phyloP scores from a whole-genome alignment of 2,329 filamentous ascomycete genomes.

The Iodosphaeria phyllophila region DNA sequence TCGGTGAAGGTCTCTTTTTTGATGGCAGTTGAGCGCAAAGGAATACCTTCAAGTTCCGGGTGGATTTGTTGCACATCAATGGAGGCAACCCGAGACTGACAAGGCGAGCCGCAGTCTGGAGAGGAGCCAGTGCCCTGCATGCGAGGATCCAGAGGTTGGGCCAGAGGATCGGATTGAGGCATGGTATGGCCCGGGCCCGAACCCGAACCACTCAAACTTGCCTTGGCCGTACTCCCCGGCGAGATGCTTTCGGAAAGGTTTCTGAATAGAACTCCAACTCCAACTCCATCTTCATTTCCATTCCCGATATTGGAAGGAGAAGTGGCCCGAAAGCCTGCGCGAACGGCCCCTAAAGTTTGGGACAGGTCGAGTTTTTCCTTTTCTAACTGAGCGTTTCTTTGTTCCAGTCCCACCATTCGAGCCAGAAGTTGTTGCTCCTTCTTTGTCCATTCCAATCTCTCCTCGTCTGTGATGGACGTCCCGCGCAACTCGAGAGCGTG shows the following conservation, averaged over 20 bases:
- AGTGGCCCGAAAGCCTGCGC: too few relatives aligned
- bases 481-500: too few relatives aligned
- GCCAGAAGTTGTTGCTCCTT: constrained; percentile 16
- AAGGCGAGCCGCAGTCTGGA: constrained; percentile 4
- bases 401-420: constrained; percentile 1
- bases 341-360: too few relatives aligned
- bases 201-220: too few relatives aligned
- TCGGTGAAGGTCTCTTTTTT: constrained; percentile 32
- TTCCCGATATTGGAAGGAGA: too few relatives aligned
- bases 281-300: too few relatives aligned
- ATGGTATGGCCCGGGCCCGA: constrained; percentile 10
- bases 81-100: constrained; percentile 20
- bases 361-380: constrained; percentile 11
- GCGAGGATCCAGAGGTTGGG: constrained; percentile 23
- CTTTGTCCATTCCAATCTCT: constrained; percentile 24
- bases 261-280: too few relatives aligned
- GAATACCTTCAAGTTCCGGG: constrained; percentile 39
- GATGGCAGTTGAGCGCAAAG: constrained; percentile 33
- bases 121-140: constrained; percentile 17
- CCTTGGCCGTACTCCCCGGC: constrained; percentile 7
- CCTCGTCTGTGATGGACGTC: constrained; percentile 33
- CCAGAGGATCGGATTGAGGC: constrained; percentile 17
- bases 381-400: constrained; percentile 11
- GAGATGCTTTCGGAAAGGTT: constrained; percentile 6
- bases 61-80: constrained; percentile 40